Percentiles rank a stretch among this genome's conserved stretches.
phyloP scores from a whole-genome alignment of 2,329 filamentous ascomycete genomes.

The Aplosporella prunicola region DNA sequence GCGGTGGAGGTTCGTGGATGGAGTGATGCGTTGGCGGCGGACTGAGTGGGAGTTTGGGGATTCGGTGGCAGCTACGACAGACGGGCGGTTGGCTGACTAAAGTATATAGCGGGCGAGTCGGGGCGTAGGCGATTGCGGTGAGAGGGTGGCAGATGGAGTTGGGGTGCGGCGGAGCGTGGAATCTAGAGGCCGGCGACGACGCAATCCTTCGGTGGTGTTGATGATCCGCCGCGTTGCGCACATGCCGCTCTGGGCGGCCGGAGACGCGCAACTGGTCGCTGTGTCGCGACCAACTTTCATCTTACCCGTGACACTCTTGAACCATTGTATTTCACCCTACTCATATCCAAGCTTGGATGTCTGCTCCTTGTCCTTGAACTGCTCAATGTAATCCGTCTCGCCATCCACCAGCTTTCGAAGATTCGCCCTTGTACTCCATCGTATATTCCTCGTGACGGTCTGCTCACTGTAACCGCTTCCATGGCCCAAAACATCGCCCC shows the following conservation, averaged over 20 bases:
- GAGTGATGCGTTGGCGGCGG: neutral
- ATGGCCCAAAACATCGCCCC: conserved; percentile 18
- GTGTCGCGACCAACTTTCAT: no score
- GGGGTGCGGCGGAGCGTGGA: conserved; percentile 1
- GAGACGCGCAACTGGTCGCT: no score
- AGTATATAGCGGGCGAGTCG: neutral
- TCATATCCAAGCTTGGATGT: neutral
- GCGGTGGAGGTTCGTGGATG: neutral
- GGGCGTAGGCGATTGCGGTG: neutral
- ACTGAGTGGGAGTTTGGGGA: neutral
- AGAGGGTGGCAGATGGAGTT: conserved; percentile 2
- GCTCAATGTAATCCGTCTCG: conserved; percentile 11
- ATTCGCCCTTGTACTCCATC: conserved; percentile 19
- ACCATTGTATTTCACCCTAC: no score
- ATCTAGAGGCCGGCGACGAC: conserved; percentile 5
- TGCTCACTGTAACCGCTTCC: conserved; percentile 14
- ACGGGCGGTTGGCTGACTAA: neutral
- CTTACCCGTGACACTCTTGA: no score
- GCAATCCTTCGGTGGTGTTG: conserved; percentile 10
- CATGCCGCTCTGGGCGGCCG: no score
- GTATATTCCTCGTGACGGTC: conserved; percentile 16
- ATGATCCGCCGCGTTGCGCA: conserved; percentile 9
- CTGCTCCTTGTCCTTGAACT: conserved; percentile 5
- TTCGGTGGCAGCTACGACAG: no score
- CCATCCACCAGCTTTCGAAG: conserved; percentile 16